Conservation (phyloP, 164 flowering plant genomes). For the Buxus sempervirens region DNA sequence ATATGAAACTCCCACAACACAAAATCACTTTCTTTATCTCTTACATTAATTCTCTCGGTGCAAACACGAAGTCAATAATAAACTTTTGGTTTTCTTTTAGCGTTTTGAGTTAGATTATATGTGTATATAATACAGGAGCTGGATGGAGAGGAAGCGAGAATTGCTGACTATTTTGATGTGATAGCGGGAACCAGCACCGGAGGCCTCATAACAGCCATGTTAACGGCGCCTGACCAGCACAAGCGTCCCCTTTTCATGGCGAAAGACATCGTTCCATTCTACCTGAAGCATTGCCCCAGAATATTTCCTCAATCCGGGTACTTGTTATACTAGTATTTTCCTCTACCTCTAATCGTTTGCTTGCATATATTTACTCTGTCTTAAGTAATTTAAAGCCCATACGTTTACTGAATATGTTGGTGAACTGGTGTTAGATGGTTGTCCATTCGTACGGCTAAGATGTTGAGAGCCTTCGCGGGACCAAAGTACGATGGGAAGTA, state of each 20-base stretch:
- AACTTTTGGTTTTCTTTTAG: too few relatives aligned
- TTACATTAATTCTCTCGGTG: too few relatives aligned
- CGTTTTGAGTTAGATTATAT: too few relatives aligned
- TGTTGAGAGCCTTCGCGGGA: conserved; percentile 14
- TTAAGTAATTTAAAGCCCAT: too few relatives aligned
- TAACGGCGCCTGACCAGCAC: conserved; percentile 26
- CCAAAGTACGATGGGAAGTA: conserved; percentile 45
- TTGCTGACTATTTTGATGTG: conserved; percentile 39
- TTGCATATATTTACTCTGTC: too few relatives aligned
- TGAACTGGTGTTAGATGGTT: neutral
- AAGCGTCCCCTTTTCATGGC: conserved; percentile 33
- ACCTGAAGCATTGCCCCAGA: conserved; percentile 22
- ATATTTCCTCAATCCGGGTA: conserved; percentile 30
- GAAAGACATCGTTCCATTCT: conserved; percentile 29
- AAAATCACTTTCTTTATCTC: too few relatives aligned
- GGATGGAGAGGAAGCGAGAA: conserved; percentile 30
- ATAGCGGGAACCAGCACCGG: conserved; percentile 42
- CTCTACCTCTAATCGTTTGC: too few relatives aligned
- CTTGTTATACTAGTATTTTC: neutral
- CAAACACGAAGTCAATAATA: too few relatives aligned
- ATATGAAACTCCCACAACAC: too few relatives aligned
- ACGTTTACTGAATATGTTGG: too few relatives aligned
- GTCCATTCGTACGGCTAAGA: neutral
- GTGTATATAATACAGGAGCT: conserved; percentile 10
- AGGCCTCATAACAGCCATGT: conserved; percentile 30